A percentile compares a stretch with the other conserved stretches of the same genome.
Evolutionary conservation across 352 stramenopile species (phyloP).

Genomic region (Globisporangium okanoganense): DNA sequence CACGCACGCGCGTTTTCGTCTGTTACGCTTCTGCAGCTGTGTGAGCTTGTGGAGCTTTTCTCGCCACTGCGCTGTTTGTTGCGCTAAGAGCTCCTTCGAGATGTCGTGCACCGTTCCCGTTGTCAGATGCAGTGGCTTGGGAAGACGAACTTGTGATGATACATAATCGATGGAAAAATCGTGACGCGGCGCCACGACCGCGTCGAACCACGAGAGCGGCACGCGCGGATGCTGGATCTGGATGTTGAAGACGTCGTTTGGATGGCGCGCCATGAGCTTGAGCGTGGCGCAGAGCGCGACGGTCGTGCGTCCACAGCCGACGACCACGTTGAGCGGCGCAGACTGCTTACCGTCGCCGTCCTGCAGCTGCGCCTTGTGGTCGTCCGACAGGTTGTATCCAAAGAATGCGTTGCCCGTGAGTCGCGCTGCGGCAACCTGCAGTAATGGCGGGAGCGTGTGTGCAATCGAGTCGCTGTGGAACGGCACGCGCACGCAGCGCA

Average conservation of each 20-base stretch:
- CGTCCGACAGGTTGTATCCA: constrained; percentile 28
- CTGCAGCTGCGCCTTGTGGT: constrained; percentile 2
- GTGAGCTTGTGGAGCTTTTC: constrained; percentile 5
- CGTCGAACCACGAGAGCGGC: constrained; percentile 49
- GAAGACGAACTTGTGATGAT: neutral
- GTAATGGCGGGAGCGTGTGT: constrained; percentile 31
- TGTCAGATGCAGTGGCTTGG: constrained; percentile 39
- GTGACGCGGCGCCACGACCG: constrained; percentile 54
- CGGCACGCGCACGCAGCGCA: constrained; percentile 35
- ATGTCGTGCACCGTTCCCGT: constrained; percentile 51
- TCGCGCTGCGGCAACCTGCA: constrained; percentile 36
- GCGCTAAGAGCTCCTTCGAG: constrained; percentile 20
- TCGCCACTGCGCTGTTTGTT: constrained; percentile 23
- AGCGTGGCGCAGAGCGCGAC: constrained; percentile 57
- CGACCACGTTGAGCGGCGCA: constrained; percentile 34
- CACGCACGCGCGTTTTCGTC: constrained; percentile 15
- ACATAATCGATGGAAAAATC: constrained; percentile 27
- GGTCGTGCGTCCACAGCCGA: constrained; percentile 66
- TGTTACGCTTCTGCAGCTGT: neutral
- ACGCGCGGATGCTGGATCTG: constrained; percentile 77
- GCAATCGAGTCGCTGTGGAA: constrained; percentile 20
- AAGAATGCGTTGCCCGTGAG: constrained; percentile 40
- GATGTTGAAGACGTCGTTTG: constrained; percentile 46
- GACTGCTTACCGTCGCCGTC: neutral
- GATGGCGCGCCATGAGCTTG: constrained; percentile 20